These are phyloP conservation scores for Haplosporangium gracile DNA, from an alignment of 192 early-diverging fungal species.

Conservation along the genomic window DNA sequence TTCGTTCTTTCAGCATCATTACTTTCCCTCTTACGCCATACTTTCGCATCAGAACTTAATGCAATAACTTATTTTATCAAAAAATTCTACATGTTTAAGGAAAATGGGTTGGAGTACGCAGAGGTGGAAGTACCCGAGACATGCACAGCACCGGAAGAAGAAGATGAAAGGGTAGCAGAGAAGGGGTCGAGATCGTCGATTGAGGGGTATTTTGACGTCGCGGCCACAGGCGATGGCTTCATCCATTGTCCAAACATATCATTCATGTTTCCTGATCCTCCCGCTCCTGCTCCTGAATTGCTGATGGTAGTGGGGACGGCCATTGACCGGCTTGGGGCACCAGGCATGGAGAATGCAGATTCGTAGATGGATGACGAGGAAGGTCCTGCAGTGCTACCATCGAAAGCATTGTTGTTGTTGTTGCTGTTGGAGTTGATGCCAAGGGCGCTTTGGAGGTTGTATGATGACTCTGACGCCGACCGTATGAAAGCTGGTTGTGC, in stretches of 20 bases:
- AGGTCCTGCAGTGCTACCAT: conserved; percentile 4
- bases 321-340: conserved; percentile 25
- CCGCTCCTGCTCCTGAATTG: background rate
- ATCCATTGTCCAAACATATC: conserved; percentile 52
- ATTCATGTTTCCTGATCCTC: conserved; percentile 6
- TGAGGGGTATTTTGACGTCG: conserved; percentile 40
- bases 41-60: too few relatives aligned
- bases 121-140: background rate
- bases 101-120: conserved; percentile 31
- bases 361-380: conserved; percentile 9
- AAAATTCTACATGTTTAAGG: conserved; percentile 22
- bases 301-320: conserved; percentile 12
- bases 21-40: too few relatives aligned
- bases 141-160: background rate
- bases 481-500: conserved; percentile 12
- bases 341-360: conserved; percentile 31
- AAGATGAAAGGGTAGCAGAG: conserved; percentile 16
- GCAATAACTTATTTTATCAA: background rate
- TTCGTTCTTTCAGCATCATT: too few relatives aligned
- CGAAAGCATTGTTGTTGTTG: background rate
- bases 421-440: background rate
- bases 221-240: conserved; percentile 22
- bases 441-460: conserved; percentile 17
- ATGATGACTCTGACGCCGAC: conserved; percentile 21
- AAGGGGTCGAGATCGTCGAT: conserved; percentile 44